These are phyloP conservation scores for Moesziomyces parantarcticus DNA, from an alignment of 1,284 basidiomycete species.

Conservation along the genomic window DNA sequence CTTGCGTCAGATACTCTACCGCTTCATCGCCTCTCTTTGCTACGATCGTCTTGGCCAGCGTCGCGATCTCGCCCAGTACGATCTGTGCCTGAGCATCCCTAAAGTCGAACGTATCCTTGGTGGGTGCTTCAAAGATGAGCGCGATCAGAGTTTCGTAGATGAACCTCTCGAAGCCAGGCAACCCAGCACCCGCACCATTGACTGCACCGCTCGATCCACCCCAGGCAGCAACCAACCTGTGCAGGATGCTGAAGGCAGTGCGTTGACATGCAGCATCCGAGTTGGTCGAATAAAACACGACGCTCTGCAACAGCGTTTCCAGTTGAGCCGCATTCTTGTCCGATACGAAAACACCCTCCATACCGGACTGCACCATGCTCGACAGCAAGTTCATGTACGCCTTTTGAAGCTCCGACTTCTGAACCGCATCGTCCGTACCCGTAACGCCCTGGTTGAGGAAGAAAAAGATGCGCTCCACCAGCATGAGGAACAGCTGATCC, in stretches of 20 bases:
- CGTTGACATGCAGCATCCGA: conserved; percentile 74
- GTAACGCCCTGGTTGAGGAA: conserved; percentile 83
- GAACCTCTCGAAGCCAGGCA: conserved; percentile 93
- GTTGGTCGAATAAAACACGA: conserved; percentile 71
- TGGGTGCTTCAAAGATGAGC: conserved; percentile 83
- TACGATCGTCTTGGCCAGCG: conserved; percentile 81
- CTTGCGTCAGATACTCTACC: conserved; percentile 80
- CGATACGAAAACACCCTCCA: conserved; percentile 87
- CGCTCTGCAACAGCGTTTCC: conserved; percentile 78
- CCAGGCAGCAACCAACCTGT: conserved; percentile 79
- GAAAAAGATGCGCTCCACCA: conserved; percentile 84
- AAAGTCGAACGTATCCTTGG: conserved; percentile 82
- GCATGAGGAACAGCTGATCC: conserved; percentile 87
- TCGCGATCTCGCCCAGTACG: conserved; percentile 44
- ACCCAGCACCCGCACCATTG: conserved; percentile 27
- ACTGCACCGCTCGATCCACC: conserved; percentile 69
- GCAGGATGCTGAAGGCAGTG: conserved; percentile 83
- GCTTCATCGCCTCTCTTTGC: conserved; percentile 85
- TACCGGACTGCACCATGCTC: conserved; percentile 78
- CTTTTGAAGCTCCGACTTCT: conserved; percentile 86
- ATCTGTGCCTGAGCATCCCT: conserved; percentile 79
- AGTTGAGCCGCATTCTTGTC: conserved; percentile 84
- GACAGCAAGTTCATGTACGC: conserved; percentile 88
- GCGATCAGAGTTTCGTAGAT: conserved; percentile 89
- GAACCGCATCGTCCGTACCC: conserved; percentile 89